A percentile compares a stretch with the other conserved stretches of the same genome.
phyloP scores from a whole-genome alignment of 2,329 filamentous ascomycete species.

The Ophiognomonia clavigignenti-juglandacearum region DNA sequence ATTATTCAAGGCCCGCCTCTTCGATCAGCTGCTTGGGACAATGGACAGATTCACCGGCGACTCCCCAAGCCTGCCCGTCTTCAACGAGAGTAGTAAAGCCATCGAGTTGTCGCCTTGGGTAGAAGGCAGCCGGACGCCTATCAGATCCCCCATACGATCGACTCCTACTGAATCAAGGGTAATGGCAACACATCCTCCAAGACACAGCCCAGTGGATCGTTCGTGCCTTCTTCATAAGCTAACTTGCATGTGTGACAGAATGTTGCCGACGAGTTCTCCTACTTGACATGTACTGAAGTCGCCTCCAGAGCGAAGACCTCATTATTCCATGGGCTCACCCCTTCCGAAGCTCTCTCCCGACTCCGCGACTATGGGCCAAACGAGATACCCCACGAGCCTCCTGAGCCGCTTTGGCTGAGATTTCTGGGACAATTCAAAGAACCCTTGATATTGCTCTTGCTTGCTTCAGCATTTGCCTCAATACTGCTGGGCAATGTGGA shows the following conservation, averaged over 20 bases:
- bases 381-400: conserved; percentile 88
- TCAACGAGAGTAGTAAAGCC: conserved; percentile 13
- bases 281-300: conserved; percentile 72
- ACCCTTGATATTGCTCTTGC: conserved; percentile 84
- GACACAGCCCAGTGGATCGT: background rate
- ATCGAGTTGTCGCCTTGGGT: conserved; percentile 18
- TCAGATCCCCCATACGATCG: conserved; percentile 33
- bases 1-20: background rate
- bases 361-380: conserved; percentile 82
- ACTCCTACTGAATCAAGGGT: conserved; percentile 54
- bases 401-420: conserved; percentile 90
- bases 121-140: conserved; percentile 28
- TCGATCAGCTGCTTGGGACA: background rate
- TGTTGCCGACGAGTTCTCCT: conserved; percentile 56
- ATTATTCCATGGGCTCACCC: conserved; percentile 73
- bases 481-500: conserved; percentile 90
- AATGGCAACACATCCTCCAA: conserved; percentile 21
- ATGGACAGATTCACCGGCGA: conserved; percentile 16
- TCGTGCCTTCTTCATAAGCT: background rate
- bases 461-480: conserved; percentile 83
- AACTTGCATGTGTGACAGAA: conserved; percentile 29
- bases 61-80: conserved; percentile 14
- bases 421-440: conserved; percentile 98
- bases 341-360: conserved; percentile 74
- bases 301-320: conserved; percentile 77